Conservation (phyloP, 192 early-diverging fungal species). For the Linnemannia elongata region DNA sequence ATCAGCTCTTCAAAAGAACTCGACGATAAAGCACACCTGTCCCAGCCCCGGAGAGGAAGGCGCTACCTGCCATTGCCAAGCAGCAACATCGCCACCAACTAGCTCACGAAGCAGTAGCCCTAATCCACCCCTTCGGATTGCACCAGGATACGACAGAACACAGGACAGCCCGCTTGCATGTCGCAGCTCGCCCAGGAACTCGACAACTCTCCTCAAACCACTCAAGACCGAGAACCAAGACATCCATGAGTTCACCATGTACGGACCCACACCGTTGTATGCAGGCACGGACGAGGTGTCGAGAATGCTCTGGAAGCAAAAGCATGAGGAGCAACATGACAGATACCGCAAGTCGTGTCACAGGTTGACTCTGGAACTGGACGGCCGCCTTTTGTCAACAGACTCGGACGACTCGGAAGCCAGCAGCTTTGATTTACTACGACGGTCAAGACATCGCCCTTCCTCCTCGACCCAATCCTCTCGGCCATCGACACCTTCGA, state of each 20-base stretch:
- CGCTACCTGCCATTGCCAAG: not conserved
- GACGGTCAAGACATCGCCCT: not conserved
- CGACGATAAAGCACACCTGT: not conserved
- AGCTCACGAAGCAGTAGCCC: not conserved
- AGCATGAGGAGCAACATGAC: conserved; percentile 55
- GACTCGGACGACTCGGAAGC: conserved; percentile 39
- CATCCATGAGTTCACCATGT: not conserved
- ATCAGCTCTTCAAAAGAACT: conserved; percentile 22
- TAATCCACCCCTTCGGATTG: not conserved
- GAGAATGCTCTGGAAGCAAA: conserved; percentile 48
- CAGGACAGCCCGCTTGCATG: not conserved
- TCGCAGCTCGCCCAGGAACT: not conserved
- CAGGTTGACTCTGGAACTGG: conserved; percentile 32
- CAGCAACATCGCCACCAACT: not conserved
- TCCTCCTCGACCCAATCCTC: conserved; percentile 1
- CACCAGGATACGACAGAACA: not conserved
- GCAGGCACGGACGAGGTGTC: conserved; percentile 32
- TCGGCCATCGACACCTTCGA: not conserved
- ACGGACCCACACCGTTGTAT: conserved; percentile 21
- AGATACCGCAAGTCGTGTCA: conserved; percentile 49
- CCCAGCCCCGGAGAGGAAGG: not conserved
- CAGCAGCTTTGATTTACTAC: not conserved
- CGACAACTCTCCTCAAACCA: not conserved
- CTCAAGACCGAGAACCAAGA: not conserved
- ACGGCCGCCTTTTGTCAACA: conserved; percentile 14